Conservation (phyloP, 2,329 filamentous ascomycete species). For the Cercospora canescens region DNA sequence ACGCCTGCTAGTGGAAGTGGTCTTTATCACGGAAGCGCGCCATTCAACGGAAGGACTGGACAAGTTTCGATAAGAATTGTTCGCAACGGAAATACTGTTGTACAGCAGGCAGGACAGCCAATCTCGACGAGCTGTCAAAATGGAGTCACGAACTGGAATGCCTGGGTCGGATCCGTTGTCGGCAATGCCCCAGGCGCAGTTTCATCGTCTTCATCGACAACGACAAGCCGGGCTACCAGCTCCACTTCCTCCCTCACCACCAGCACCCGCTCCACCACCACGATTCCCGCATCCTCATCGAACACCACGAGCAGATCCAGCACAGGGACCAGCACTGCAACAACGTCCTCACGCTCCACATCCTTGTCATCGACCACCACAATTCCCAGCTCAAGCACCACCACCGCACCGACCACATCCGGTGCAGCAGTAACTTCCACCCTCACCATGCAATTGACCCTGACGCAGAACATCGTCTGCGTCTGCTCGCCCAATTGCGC, state of each 20-base stretch:
- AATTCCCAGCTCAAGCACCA: not conserved
- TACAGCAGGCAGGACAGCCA: conserved; percentile 38
- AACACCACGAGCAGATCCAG: not conserved
- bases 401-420: not conserved
- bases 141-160: conserved; percentile 27
- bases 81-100: conserved; percentile 30
- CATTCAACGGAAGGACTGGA: conserved; percentile 40
- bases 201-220: not conserved
- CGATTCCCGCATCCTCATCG: conserved; percentile 6
- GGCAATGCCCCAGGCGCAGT: not conserved
- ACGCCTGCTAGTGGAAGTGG: conserved; percentile 18
- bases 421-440: conserved; percentile 1
- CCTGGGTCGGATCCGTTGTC: conserved; percentile 20
- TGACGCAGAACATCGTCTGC: conserved; percentile 14
- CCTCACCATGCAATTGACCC: conserved; percentile 10
- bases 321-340: not conserved
- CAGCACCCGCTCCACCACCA: conserved; percentile 1
- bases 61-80: conserved; percentile 40
- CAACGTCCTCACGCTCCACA: not conserved
- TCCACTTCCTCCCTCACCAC: not conserved
- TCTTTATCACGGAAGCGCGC: conserved; percentile 29
- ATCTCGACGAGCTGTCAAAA: conserved; percentile 35
- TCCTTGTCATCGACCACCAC: not conserved
- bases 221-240: conserved; percentile 1
- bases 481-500: conserved; percentile 9